Evolutionary conservation across 2,329 filamentous ascomycete genomes (phyloP).

Genomic region (Colletotrichum sp.): DNA sequence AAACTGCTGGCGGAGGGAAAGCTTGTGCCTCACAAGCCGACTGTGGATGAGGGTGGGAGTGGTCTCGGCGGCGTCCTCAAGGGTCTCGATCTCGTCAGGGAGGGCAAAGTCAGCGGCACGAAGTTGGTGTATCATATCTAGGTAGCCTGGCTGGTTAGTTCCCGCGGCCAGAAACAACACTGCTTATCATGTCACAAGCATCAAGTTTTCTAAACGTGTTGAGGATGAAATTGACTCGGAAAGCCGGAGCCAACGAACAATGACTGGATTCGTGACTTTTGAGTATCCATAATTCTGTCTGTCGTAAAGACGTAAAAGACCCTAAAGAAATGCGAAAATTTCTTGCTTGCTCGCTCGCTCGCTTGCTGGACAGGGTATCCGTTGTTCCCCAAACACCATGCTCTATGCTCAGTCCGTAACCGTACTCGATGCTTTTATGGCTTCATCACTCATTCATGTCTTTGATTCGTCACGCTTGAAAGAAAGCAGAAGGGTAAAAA

Average conservation of each 20-base stretch:
- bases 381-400: conserved; percentile 16
- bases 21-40: conserved; percentile 35
- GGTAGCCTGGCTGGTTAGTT: not conserved
- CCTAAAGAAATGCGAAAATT: conserved; percentile 15
- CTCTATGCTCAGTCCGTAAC: conserved; percentile 21
- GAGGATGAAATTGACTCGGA: not conserved
- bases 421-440: conserved; percentile 16
- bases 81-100: not conserved
- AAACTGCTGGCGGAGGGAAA: conserved; percentile 37
- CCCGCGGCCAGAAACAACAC: not conserved
- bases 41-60: conserved; percentile 29
- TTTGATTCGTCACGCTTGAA: conserved; percentile 16
- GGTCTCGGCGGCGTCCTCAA: conserved; percentile 37
- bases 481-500: conserved; percentile 9
- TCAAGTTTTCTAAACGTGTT: not conserved
- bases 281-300: conserved; percentile 9
- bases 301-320: not conserved
- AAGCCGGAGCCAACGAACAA: not conserved
- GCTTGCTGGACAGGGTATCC: conserved; percentile 16
- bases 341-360: not conserved
- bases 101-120: conserved; percentile 23
- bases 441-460: conserved; percentile 21
- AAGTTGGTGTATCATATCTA: not conserved
- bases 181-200: not conserved
- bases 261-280: conserved; percentile 3